Percentiles rank a stretch among this genome's conserved stretches.
Conservation (phyloP, 164 flowering plant genomes). For the Tetracentron sinense region DNA sequence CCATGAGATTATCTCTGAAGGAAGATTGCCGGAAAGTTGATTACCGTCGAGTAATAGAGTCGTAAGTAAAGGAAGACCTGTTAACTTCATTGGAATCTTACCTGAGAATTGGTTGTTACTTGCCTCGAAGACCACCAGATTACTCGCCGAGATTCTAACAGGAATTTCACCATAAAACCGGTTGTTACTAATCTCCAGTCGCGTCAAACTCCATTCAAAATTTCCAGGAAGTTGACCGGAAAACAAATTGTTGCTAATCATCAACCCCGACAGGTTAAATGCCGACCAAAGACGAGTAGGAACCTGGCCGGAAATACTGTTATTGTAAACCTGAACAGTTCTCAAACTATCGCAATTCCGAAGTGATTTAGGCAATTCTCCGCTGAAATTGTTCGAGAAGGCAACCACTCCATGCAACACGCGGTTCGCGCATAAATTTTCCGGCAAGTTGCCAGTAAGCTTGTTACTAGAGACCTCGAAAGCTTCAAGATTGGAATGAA, state of each 20-base stretch:
- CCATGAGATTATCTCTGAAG: constrained; percentile 53
- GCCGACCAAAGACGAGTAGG: constrained; percentile 55
- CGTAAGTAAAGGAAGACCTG: constrained; percentile 30
- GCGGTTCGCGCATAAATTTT: constrained; percentile 32
- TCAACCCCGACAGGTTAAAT: constrained; percentile 24
- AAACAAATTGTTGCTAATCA: constrained; percentile 42
- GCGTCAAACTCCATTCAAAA: constrained; percentile 40
- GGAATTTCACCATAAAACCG: constrained; percentile 57
- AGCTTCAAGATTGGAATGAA: constrained; percentile 24
- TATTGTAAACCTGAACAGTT: constrained; percentile 33
- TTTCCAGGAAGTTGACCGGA: constrained; percentile 43
- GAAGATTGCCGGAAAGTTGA: constrained; percentile 58
- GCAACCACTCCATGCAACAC: constrained; percentile 33
- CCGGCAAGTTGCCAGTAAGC: constrained; percentile 46
- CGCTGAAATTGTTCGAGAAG: constrained; percentile 49
- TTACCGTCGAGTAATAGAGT: constrained; percentile 54
- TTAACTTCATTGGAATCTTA: constrained; percentile 42
- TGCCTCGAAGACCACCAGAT: constrained; percentile 41
- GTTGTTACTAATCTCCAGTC: constrained; percentile 51
- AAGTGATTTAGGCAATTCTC: constrained; percentile 54
- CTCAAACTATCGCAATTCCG: constrained; percentile 44
- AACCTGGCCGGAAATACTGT: constrained; percentile 49
- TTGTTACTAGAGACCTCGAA: constrained; percentile 36
- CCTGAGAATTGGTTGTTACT: constrained; percentile 56
- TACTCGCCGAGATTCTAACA: constrained; percentile 15